phyloP scores from a whole-genome alignment of 2,329 filamentous ascomycete species.

The Aureobasidium sp. region DNA sequence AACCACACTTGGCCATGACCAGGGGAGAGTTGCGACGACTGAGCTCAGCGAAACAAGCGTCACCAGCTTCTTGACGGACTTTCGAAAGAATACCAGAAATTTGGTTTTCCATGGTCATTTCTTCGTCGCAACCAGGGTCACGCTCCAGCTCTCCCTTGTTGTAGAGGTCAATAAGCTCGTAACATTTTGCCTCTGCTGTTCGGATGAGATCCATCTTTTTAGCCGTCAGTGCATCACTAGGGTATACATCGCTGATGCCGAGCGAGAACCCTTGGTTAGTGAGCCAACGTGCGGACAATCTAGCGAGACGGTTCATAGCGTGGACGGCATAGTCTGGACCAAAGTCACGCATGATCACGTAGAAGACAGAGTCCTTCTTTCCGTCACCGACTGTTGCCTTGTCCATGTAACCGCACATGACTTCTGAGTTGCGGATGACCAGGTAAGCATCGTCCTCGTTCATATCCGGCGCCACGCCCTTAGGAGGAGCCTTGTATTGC shows the following conservation, averaged over 20 bases:
- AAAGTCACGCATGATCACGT: slow-evolving; percentile 91
- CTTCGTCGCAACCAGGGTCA: slow-evolving; percentile 80
- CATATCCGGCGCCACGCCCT: slow-evolving; percentile 64
- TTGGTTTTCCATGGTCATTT: slow-evolving; percentile 82
- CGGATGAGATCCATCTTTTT: slow-evolving; percentile 72
- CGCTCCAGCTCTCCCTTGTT: slow-evolving; percentile 76
- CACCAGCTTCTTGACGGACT: slow-evolving; percentile 84
- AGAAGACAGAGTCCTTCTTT: slow-evolving; percentile 97
- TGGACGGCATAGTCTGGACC: slow-evolving; percentile 81
- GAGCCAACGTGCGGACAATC: slow-evolving; percentile 79
- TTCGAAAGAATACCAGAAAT: slow-evolving; percentile 88
- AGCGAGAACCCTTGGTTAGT: slow-evolving; percentile 93
- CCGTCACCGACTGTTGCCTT: slow-evolving; percentile 95
- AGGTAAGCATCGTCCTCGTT: slow-evolving; percentile 74
- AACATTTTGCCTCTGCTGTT: slow-evolving; percentile 71
- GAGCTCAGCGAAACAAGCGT: slow-evolving; percentile 81
- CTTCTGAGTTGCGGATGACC: slow-evolving; percentile 89
- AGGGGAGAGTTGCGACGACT: slow-evolving; percentile 88
- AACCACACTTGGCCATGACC: slow-evolving; percentile 95
- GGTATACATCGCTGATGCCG: slow-evolving; percentile 90
- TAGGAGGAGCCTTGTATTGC: slow-evolving; percentile 60
- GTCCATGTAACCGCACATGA: slow-evolving; percentile 97
- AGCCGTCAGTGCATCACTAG: slow-evolving; percentile 60
- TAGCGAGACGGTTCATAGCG: slow-evolving; percentile 90
- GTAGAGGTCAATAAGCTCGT: slow-evolving; percentile 74